Evolutionary conservation across 495 filamentous ascomycete genomes (phyloP).

Genomic region (Hypoxylon perforatum): DNA sequence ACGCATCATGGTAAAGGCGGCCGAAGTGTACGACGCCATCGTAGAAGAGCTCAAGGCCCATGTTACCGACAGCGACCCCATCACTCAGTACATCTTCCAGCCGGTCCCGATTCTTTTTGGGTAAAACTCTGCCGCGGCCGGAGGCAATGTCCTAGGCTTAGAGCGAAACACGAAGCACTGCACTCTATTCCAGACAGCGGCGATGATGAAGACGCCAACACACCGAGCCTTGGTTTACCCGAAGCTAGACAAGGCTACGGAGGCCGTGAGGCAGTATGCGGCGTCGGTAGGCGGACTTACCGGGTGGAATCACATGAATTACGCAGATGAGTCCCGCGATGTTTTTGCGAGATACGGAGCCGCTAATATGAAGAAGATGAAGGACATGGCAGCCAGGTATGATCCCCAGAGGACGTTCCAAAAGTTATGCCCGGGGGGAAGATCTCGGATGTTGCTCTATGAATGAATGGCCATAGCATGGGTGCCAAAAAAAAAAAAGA

Average conservation of each 20-base stretch:
- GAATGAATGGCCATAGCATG: neutral
- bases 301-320: conserved; percentile 50
- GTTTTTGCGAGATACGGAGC: conserved; percentile 60
- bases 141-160: conserved; percentile 55
- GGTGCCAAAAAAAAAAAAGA: no score
- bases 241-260: conserved; percentile 16
- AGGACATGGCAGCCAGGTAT: conserved; percentile 55
- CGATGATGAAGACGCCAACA: conserved; percentile 32
- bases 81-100: conserved; percentile 61
- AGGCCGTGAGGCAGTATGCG: conserved; percentile 30
- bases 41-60: conserved; percentile 30
- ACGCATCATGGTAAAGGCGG: conserved; percentile 34
- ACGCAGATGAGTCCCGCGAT: conserved; percentile 56
- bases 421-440: conserved; percentile 54
- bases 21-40: conserved; percentile 33
- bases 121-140: neutral
- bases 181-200: conserved; percentile 23
- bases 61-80: conserved; percentile 43
- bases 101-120: conserved; percentile 53
- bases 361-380: conserved; percentile 53
- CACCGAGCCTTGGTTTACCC: conserved; percentile 31
- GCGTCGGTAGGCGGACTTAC: conserved; percentile 16
- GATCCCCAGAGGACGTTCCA: conserved; percentile 63
- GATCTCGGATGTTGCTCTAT: conserved; percentile 14
- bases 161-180: conserved; percentile 47